These are phyloP conservation scores for Candida tropicalis DNA, from an alignment of 1,139 yeast genomes.

Conservation along the genomic window DNA sequence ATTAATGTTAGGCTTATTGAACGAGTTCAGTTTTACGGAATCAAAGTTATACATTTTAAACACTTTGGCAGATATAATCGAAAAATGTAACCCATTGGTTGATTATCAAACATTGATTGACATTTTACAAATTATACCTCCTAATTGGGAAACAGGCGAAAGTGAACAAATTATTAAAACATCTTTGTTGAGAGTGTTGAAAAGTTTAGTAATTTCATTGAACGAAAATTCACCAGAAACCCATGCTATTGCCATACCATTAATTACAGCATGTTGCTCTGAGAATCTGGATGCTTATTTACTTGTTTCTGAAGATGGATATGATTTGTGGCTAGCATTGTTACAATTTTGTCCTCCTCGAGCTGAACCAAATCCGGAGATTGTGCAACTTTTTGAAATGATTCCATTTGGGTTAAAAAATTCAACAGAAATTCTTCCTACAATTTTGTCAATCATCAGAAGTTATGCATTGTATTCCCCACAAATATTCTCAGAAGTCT, in stretches of 20 bases:
- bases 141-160: constrained; percentile 68
- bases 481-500: constrained; percentile 39
- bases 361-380: constrained; percentile 19
- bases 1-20: constrained; percentile 47
- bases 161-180: constrained; percentile 72
- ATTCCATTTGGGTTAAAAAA: constrained; percentile 54
- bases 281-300: constrained; percentile 61
- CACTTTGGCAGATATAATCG: constrained; percentile 65
- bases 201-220: constrained; percentile 64
- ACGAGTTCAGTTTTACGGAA: constrained; percentile 61
- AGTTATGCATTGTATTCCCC: constrained; percentile 69
- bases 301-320: constrained; percentile 82
- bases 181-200: constrained; percentile 68
- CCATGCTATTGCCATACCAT: constrained; percentile 67
- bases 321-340: constrained; percentile 77
- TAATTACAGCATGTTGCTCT: constrained; percentile 64
- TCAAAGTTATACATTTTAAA: constrained; percentile 72
- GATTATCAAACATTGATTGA: constrained; percentile 52
- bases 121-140: constrained; percentile 65
- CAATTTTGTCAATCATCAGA: constrained; percentile 66
- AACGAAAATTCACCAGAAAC: constrained; percentile 61
- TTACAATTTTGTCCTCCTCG: constrained; percentile 55
- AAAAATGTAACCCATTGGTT: constrained; percentile 63
- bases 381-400: constrained; percentile 50
- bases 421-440: constrained; percentile 77